Conservation (phyloP, 1,284 basidiomycete genomes). For the Sporisorium graminicola region DNA sequence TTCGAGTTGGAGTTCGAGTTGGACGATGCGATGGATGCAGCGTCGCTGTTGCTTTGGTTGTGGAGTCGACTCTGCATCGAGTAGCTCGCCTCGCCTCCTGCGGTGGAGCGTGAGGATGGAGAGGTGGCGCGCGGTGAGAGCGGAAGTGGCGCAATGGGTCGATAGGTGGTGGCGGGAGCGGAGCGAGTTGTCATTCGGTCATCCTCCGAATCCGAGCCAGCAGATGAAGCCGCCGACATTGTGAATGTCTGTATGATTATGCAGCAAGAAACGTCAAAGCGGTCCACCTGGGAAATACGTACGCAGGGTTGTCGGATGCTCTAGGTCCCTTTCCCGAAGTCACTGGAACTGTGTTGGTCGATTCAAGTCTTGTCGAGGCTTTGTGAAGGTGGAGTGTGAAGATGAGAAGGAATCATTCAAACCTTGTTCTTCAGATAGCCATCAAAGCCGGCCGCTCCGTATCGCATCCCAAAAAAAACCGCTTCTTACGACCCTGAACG, state of each 20-base stretch:
- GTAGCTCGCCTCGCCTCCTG: conserved; percentile 8
- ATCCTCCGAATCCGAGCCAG: conserved; percentile 43
- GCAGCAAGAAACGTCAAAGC: neutral
- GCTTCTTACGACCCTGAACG: conserved; percentile 22
- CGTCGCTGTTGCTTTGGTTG: conserved; percentile 14
- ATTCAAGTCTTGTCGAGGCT: neutral
- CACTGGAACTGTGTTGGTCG: neutral
- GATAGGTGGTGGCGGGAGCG: conserved; percentile 51
- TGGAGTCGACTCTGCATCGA: conserved; percentile 19
- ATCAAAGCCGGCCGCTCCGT: neutral
- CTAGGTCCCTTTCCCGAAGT: neutral
- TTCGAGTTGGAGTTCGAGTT: conserved; percentile 16
- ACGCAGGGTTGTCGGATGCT: neutral
- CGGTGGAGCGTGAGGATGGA: conserved; percentile 25
- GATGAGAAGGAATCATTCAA: neutral
- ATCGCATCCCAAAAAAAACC: neutral
- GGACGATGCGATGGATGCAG: conserved; percentile 15
- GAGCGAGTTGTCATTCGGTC: conserved; percentile 52
- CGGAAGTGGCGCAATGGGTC: conserved; percentile 52
- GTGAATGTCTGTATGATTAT: neutral
- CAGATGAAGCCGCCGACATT: conserved; percentile 49
- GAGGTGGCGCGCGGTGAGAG: conserved; percentile 39
- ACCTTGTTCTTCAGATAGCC: neutral
- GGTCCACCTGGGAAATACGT: neutral
- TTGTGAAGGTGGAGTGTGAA: conserved; percentile 1